Percentiles rank a stretch among this genome's conserved stretches.
phyloP scores from a whole-genome alignment of 2,329 filamentous ascomycete genomes.

The Fusarium hostae region DNA sequence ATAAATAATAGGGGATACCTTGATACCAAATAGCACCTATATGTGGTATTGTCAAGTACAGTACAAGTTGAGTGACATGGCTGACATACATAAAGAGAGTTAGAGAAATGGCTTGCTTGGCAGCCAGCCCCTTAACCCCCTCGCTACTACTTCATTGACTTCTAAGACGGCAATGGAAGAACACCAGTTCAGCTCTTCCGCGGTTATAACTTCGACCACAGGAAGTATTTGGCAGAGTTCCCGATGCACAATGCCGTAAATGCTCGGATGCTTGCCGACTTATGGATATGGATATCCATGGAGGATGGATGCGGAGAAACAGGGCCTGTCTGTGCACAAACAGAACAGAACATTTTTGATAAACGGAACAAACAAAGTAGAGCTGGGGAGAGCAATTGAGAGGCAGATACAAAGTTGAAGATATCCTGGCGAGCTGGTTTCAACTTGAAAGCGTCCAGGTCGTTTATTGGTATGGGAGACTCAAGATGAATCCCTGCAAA shows the following conservation, averaged over 20 bases:
- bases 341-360: slow-evolving; percentile 3
- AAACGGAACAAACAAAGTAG: background rate
- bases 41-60: background rate
- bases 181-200: background rate
- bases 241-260: slow-evolving; percentile 8
- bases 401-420: background rate
- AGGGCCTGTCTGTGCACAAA: slow-evolving; percentile 6
- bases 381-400: background rate
- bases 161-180: background rate
- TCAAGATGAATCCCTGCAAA: background rate
- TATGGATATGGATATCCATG: slow-evolving; percentile 5
- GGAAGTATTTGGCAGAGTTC: background rate
- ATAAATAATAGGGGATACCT: background rate
- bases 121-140: background rate
- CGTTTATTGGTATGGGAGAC: background rate
- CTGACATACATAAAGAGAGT: background rate
- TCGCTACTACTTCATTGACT: background rate
- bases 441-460: background rate
- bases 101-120: slow-evolving; percentile 4
- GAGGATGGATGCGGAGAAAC: slow-evolving; percentile 19
- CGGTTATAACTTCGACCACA: background rate
- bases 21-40: background rate
- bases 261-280: slow-evolving; percentile 26
- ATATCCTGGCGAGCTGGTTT: background rate
- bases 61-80: background rate